Evolutionary conservation across 257 asterid genomes (phyloP).

Genomic region (Phtheirospermum japonicum): DNA sequence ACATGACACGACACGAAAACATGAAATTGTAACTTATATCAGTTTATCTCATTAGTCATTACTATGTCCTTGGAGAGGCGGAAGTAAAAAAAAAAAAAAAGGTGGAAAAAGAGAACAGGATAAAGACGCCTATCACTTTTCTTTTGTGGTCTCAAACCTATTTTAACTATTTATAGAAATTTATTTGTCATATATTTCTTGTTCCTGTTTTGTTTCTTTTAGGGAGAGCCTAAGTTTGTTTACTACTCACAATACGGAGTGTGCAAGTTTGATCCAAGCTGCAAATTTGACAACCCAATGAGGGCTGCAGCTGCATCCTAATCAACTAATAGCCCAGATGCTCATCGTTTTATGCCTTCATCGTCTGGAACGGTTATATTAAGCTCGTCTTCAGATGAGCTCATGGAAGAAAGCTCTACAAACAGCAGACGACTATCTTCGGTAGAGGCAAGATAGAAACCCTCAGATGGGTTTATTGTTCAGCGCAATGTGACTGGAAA

Average conservation of each 20-base stretch:
- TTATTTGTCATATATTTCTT: slow-evolving; percentile 18
- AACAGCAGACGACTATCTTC: slow-evolving; percentile 48
- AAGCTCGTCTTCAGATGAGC: slow-evolving; percentile 54
- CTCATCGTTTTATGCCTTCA: slow-evolving; percentile 50
- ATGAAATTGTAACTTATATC: no score
- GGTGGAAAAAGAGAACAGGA: neutral
- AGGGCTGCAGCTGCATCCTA: slow-evolving; percentile 48
- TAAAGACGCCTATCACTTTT: neutral
- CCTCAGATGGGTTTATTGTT: no score
- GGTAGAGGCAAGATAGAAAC: slow-evolving; percentile 55
- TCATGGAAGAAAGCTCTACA: slow-evolving; percentile 45
- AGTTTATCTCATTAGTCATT: neutral
- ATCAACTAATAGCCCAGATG: slow-evolving; percentile 44
- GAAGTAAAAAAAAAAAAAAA: neutral
- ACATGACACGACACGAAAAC: no score
- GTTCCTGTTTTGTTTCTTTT: slow-evolving; percentile 31
- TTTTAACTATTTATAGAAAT: slow-evolving; percentile 5
- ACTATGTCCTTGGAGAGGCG: neutral
- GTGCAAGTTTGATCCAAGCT: slow-evolving; percentile 86
- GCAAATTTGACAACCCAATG: slow-evolving; percentile 90
- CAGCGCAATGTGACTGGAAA: no score
- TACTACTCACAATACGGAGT: slow-evolving; percentile 80
- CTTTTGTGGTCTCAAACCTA: slow-evolving; percentile 4
- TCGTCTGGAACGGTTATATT: slow-evolving; percentile 54
- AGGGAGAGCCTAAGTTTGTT: slow-evolving; percentile 72